These are phyloP conservation scores for Apiospora malaysiana DNA, from an alignment of 2,329 filamentous ascomycete species.

Conservation along the genomic window DNA sequence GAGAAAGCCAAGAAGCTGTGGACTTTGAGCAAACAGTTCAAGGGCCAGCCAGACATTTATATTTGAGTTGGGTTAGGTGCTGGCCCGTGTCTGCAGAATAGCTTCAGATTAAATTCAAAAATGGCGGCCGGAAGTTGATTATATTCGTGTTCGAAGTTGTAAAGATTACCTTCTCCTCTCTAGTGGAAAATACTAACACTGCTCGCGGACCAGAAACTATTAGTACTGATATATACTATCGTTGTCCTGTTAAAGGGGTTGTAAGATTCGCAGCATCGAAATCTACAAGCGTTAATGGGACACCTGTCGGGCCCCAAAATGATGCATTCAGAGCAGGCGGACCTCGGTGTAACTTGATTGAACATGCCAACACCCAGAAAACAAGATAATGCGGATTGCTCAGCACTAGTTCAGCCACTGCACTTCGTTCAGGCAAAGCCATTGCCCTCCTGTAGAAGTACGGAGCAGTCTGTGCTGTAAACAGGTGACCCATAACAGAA, in stretches of 20 bases:
- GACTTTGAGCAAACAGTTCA: constrained; percentile 4
- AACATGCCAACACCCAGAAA: no score
- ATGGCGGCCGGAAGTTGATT: no score
- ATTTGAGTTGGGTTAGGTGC: not conserved
- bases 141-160: not conserved
- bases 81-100: not conserved
- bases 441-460: not conserved
- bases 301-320: not conserved
- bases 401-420: not conserved
- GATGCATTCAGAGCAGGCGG: no score
- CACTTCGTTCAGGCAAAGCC: not conserved
- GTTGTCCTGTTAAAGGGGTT: no score
- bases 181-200: no score
- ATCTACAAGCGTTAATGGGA: not conserved
- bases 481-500: not conserved
- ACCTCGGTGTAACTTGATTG: no score
- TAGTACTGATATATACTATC: no score
- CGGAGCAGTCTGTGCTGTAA: not conserved
- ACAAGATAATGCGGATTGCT: not conserved
- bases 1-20: not conserved
- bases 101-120: no score
- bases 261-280: not conserved
- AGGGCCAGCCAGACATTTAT: not conserved
- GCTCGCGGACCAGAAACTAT: no score
- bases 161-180: no score